Conservation (phyloP, 2,329 filamentous ascomycete species). For the Fusarium aywerte region DNA sequence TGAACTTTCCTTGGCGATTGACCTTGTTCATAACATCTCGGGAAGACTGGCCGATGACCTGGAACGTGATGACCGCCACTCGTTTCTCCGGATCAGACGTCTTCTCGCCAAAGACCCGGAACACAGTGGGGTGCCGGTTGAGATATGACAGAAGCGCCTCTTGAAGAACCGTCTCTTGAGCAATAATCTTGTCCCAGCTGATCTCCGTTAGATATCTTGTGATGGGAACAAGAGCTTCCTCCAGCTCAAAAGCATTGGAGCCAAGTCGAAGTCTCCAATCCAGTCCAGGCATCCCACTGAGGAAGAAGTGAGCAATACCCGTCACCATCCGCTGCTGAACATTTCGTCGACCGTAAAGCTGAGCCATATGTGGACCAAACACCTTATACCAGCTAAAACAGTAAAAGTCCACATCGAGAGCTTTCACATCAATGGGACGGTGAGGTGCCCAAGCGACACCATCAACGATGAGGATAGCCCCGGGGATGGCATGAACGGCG, state of each 20-base stretch:
- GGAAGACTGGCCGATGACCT: background rate
- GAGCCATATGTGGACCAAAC: constrained; percentile 78
- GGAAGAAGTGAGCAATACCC: constrained; percentile 1
- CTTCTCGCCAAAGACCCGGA: background rate
- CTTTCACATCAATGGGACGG: constrained; percentile 74
- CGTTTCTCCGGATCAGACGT: background rate
- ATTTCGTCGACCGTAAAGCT: constrained; percentile 65
- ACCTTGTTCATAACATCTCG: constrained; percentile 3
- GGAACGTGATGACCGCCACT: background rate
- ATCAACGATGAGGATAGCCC: constrained; percentile 56
- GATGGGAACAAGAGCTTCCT: constrained; percentile 3
- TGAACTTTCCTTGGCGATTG: constrained; percentile 2
- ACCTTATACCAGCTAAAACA: constrained; percentile 85
- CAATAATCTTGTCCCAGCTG: constrained; percentile 1
- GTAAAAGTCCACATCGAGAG: constrained; percentile 78
- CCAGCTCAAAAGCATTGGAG: constrained; percentile 4
- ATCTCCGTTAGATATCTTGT: background rate
- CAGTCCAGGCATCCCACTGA: background rate
- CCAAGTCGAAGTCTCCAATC: constrained; percentile 4
- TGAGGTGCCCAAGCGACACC: constrained; percentile 82
- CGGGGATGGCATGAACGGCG: background rate
- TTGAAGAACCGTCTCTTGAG: constrained; percentile 3
- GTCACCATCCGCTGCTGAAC: constrained; percentile 4
- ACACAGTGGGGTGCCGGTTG: background rate
- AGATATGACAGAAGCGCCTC: constrained; percentile 1